Base-by-base conservation (phyloP, 495 filamentous ascomycete genomes). In the Collariella sp. region DNA sequence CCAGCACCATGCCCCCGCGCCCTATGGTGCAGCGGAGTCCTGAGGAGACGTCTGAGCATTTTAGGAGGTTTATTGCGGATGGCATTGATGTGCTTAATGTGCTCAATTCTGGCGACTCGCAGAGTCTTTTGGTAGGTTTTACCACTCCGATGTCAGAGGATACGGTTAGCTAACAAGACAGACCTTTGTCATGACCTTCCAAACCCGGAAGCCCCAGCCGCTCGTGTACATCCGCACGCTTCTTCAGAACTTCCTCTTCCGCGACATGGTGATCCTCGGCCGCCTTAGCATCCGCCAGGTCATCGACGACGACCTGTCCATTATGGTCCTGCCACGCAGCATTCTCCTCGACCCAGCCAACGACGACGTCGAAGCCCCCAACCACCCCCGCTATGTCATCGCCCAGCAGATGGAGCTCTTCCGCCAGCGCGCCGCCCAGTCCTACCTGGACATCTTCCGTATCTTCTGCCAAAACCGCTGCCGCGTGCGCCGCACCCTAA, bases 1-100 rank as follows among this genome's bases (percentile, higher is more conserved):
- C 93, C 7, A 96, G 89, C 61, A 96, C 88, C 5, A 88, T 95
- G 48, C 93, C 93, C 4, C 94, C 93, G 22, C 82, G 91, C 23
- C 89, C 91, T 7, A 91, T 96, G 59, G 86, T 96, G 15, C 78
- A 86, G 29, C 77, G 88, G 33, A 79, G 76, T 36, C 82, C 86
- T 47, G 80, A 83, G 19, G 83, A 88, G 62, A 88, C 91, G 6
- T 77, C 82, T 57, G 69, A 69, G 52, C 82, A 86, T 59, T 75
- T 96, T 59, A 79, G 78, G 60, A 79, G 80, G 31, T 67, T 96
- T 23, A 88, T 83, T 65, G 72, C 79, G 52, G 86, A 96, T 65
- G 85, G 80, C 46, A 75, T 81, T 52, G 74, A 85, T 41, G 77
- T 89, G 34, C 71, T 91, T 38, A 75, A 85, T 49, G 77, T 90